These are phyloP conservation scores for Trypanosoma mega DNA, from an alignment of 208 protist genomes.

Conservation along the genomic window DNA sequence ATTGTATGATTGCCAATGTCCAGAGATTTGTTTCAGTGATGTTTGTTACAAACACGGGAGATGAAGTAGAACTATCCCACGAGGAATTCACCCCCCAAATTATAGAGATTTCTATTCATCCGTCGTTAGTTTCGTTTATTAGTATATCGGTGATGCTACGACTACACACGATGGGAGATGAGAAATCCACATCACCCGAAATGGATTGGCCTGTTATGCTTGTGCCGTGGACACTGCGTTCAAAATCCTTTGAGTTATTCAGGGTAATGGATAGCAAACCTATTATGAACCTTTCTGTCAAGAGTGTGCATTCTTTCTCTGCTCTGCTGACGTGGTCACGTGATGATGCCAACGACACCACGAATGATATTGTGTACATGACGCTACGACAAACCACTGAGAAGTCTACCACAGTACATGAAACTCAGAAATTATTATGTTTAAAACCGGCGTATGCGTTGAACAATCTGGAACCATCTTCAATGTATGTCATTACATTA, in stretches of 20 bases:
- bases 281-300: slow-evolving; percentile 19
- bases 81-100: no score
- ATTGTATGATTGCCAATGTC: background rate
- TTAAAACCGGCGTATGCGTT: background rate
- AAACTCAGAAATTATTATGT: background rate
- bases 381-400: slow-evolving; percentile 6
- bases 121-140: no score
- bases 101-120: slow-evolving; percentile 1
- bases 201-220: no score
- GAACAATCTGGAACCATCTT: slow-evolving; percentile 6
- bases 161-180: no score
- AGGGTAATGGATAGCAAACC: no score
- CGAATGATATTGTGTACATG: slow-evolving; percentile 2
- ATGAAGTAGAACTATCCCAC: slow-evolving; percentile 1
- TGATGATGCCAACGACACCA: background rate
- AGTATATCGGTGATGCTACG: no score
- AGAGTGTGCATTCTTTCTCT: slow-evolving; percentile 1
- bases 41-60: background rate
- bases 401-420: background rate
- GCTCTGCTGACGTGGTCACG: slow-evolving; percentile 15
- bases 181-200: no score
- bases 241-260: no score
- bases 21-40: slow-evolving; percentile 1
- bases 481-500: slow-evolving; percentile 17
- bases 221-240: no score